These are phyloP conservation scores for Pittosporum tobira DNA, from an alignment of 129 eudicot genomes.

Conservation along the genomic window DNA sequence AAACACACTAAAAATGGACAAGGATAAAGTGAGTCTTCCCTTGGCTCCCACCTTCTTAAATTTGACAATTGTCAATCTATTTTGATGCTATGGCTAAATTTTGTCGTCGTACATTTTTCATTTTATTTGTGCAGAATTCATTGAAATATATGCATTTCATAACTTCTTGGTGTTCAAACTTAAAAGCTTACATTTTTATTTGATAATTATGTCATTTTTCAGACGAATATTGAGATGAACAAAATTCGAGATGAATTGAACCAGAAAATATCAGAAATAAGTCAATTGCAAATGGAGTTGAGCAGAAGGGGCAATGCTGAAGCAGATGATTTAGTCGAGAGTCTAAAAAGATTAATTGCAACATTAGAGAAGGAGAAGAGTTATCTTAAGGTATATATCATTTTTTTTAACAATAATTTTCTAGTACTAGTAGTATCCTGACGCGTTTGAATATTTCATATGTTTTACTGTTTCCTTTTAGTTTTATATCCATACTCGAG, in stretches of 20 bases:
- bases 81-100: not conserved
- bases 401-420: not conserved
- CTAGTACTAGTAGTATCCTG: conserved; percentile 8
- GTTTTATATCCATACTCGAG: not conserved
- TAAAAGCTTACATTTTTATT: not conserved
- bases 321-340: conserved; percentile 36
- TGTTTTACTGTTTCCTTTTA: not conserved
- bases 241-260: conserved; percentile 52
- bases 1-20: conserved; percentile 47
- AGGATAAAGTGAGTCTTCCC: conserved; percentile 51
- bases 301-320: conserved; percentile 40
- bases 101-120: too few species aligned
- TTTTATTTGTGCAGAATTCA: too few species aligned
- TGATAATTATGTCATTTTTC: conserved; percentile 18
- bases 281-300: conserved; percentile 56
- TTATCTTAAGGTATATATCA: conserved; percentile 48
- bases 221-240: conserved; percentile 55
- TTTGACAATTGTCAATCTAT: not conserved
- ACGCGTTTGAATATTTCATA: not conserved
- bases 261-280: conserved; percentile 53
- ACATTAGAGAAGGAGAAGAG: conserved; percentile 56
- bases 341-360: conserved; percentile 44
- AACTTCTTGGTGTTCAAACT: too few species aligned
- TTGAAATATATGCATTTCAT: too few species aligned
- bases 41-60: not conserved